Percentiles rank a stretch among this genome's conserved stretches.
Evolutionary conservation across 2,329 filamentous ascomycete species (phyloP).

Genomic region (Bipolaris cookei): DNA sequence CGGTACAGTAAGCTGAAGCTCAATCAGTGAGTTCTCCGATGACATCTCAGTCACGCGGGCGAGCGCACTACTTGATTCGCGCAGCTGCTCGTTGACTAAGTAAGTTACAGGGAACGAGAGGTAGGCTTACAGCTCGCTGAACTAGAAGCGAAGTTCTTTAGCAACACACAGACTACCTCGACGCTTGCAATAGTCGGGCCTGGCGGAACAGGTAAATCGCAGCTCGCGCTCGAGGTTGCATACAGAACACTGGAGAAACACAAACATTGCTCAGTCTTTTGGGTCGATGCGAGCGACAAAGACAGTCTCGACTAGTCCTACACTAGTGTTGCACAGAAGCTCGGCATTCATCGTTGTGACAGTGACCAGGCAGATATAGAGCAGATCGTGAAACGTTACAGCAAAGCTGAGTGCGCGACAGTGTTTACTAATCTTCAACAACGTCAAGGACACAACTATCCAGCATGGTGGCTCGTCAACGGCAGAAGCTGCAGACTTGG

Average conservation of each 20-base stretch:
- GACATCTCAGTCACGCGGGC: too few species aligned
- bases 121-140: conserved; percentile 30
- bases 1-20: too few species aligned
- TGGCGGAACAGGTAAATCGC: conserved; percentile 29
- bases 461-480: conserved; percentile 12
- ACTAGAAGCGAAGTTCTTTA: conserved; percentile 37
- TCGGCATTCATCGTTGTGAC: conserved; percentile 33
- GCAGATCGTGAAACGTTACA: conserved; percentile 22
- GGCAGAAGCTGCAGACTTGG: neutral
- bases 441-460: conserved; percentile 33
- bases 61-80: too few species aligned
- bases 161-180: conserved; percentile 17
- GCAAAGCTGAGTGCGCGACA: conserved; percentile 3
- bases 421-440: conserved; percentile 22
- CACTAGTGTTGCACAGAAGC: conserved; percentile 29
- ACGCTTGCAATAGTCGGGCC: conserved; percentile 22
- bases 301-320: conserved; percentile 52
- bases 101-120: too few species aligned
- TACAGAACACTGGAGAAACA: conserved; percentile 47
- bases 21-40: too few species aligned
- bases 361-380: conserved; percentile 1
- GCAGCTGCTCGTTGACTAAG: too few species aligned
- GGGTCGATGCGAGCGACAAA: conserved; percentile 52
- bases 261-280: conserved; percentile 53
- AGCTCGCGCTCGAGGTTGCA: conserved; percentile 48